These are phyloP conservation scores for Colletotrichum scovillei DNA, from an alignment of 2,329 filamentous ascomycete species.

Conservation along the genomic window DNA sequence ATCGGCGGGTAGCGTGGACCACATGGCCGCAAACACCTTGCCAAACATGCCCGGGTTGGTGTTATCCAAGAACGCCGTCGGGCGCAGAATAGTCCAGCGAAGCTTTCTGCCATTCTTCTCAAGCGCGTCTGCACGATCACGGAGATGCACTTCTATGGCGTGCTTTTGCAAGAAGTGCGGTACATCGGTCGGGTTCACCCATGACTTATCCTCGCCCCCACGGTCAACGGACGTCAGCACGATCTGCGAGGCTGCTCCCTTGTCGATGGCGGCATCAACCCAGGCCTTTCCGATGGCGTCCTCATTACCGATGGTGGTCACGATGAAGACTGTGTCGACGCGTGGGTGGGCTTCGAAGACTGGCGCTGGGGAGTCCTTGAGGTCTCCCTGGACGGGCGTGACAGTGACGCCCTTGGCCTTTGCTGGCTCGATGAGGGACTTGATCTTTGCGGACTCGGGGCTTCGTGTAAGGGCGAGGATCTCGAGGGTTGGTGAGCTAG, in stretches of 20 bases:
- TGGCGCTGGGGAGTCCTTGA: slow-evolving; percentile 26
- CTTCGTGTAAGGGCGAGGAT: slow-evolving; percentile 35
- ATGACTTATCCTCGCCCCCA: slow-evolving; percentile 40
- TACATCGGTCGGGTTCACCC: slow-evolving; percentile 38
- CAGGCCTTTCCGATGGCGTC: slow-evolving; percentile 40
- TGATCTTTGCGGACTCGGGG: slow-evolving; percentile 20
- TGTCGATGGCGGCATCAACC: slow-evolving; percentile 41
- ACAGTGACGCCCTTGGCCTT: slow-evolving; percentile 30
- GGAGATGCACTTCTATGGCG: slow-evolving; percentile 36
- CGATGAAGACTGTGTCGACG: slow-evolving; percentile 41
- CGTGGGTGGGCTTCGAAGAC: slow-evolving; percentile 39
- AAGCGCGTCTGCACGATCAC: slow-evolving; percentile 27
- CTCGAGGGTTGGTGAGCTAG: slow-evolving; percentile 11
- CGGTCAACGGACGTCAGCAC: slow-evolving; percentile 42
- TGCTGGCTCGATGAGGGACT: slow-evolving; percentile 32
- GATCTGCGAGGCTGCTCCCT: slow-evolving; percentile 58
- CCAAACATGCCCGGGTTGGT: slow-evolving; percentile 42
- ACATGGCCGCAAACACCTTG: slow-evolving; percentile 41
- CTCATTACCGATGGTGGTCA: slow-evolving; percentile 42
- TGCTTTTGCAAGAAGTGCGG: slow-evolving; percentile 41
- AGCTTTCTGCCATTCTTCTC: background rate
- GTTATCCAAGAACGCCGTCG: slow-evolving; percentile 44
- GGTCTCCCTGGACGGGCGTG: slow-evolving; percentile 37
- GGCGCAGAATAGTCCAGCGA: slow-evolving; percentile 42
- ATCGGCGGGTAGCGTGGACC: slow-evolving; percentile 41